Percentiles rank a stretch among this genome's conserved stretches.
phyloP scores from a whole-genome alignment of 352 stramenopile species.

The Phytophthora idaei region DNA sequence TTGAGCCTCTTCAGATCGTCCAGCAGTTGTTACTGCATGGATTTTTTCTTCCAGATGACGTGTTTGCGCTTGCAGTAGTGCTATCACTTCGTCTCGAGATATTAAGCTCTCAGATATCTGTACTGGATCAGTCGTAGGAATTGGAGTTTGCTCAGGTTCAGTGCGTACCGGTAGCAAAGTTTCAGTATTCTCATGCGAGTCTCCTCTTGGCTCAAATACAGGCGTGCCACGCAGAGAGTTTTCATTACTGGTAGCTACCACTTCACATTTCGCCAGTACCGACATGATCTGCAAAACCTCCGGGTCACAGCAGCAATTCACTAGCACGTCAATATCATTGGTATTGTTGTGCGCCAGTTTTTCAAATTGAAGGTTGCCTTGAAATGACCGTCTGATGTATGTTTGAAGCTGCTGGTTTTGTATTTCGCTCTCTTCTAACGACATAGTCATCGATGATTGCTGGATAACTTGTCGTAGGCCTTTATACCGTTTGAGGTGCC shows the following conservation, averaged over 20 bases:
- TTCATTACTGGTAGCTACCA: not conserved
- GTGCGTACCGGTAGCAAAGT: not conserved
- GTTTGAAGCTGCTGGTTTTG: slow-evolving; percentile 34
- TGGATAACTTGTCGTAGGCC: slow-evolving; percentile 23
- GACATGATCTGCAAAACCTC: slow-evolving; percentile 30
- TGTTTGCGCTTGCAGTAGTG: slow-evolving; percentile 26
- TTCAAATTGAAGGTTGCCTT: slow-evolving; percentile 10
- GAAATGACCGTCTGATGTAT: slow-evolving; percentile 18
- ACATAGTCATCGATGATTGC: not conserved
- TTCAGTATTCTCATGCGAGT: not conserved
- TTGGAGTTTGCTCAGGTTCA: not conserved
- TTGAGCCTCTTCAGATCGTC: not conserved
- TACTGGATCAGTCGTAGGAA: not conserved
- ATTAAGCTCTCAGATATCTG: slow-evolving; percentile 16
- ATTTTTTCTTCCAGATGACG: slow-evolving; percentile 34
- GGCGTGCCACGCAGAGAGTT: not conserved
- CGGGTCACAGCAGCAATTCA: slow-evolving; percentile 24
- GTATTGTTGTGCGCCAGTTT: not conserved
- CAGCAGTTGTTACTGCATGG: slow-evolving; percentile 2
- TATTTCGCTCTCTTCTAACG: slow-evolving; percentile 31
- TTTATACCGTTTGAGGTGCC: slow-evolving; percentile 46
- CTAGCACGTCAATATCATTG: slow-evolving; percentile 23
- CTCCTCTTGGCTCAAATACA: not conserved
- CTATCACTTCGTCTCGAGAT: slow-evolving; percentile 37
- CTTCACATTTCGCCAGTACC: slow-evolving; percentile 11